Base-by-base conservation (phyloP, 345 rosid species). In the Eucalyptus tenuipes region DNA sequence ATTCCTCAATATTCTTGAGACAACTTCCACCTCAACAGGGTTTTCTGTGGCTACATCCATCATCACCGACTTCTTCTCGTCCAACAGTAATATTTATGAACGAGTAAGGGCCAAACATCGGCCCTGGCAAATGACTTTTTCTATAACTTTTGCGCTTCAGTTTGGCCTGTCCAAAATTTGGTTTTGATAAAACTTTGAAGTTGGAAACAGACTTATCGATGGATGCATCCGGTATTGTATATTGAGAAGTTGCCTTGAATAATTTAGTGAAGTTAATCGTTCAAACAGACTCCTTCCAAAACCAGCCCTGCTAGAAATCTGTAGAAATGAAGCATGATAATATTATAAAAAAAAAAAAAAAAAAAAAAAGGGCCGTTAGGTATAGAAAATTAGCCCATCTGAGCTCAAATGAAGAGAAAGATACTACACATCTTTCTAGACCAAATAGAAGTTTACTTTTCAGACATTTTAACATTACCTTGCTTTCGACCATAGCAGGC, bases 181-280 rank as follows among this genome's bases (percentile, higher is more conserved):
- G 81, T 88, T 92, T 66, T 8, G 18, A n/a, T 96, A 95, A 89
- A 96, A 95, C 17, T 88, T 89, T 81, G 85, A 87, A 87, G 95
- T 95, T 2, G 99, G 97, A 68, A 96, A 95, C 86, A 6, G 64
- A 88, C 97, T 94, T n/a, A 96, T 95, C 2, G 92, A 89, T 13
- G 98, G 99, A 92, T 95, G 99, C 99, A 96, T 96, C 40, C 98
- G 89, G 89, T 95, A 95, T 88, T 95, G 99, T 75, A 90, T 91
- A 84, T 92, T 88, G 17, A 96, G 90, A 40, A 94, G 92, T 55
- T 95, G 95, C 71, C 92, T 95, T 15, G 88, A 13, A 31, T 94
- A 91, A 22, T 92, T 94, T 88, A 94, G 87, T 2, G 86, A 15
- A 50, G 90, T 93, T 89, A 96, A 88, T 89, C 97, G 95, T 53